Evolutionary conservation across 805 yeast species (phyloP), one percentile per base, ranked within the genome.

Genomic region (Suhomyces canberraensis): DNA sequence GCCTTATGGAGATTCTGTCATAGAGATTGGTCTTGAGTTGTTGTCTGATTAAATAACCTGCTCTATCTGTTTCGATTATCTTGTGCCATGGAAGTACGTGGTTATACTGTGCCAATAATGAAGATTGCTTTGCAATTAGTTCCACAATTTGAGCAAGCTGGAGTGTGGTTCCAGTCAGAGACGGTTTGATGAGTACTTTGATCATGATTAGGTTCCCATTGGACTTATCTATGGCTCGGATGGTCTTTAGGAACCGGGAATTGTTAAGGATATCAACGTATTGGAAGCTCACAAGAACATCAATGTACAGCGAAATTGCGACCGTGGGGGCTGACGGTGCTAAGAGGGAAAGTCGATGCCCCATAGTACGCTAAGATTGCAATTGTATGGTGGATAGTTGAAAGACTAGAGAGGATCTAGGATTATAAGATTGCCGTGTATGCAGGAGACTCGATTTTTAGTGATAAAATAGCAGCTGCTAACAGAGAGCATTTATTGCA

Each of bases 291-390:
- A 79, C 79, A 8, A 91, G 68, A 29, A 85, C 87, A 51, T 89
- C 89, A 19, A 91, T 76, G 48, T 90, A 91, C 1, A 97, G 90
- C 16, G 91, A 88, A 2, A 89, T 73, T 5, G 95, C 96, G 50
- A 91, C 86, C 1, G 96, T 86, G 3, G 95, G 89, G 1, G 95
- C 88, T 3, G 95, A 80, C 9, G 96, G 96, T 8, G 96, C 86
- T 56, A 88, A 64, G 22, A 86, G 68, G 1, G 97, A 90, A 42
- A 91, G 65, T 54, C 84, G 85, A 11, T 86, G 87, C 11, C 96
- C 97, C 97, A 90, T 89, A 2, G 21, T 11, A 16, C 14, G 21
- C n/a, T n/a, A n/a, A n/a, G n/a, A n/a, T n/a, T n/a, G n/a, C n/a
- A n/a, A n/a, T n/a, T n/a, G n/a, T 20, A 9, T 20, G 22, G 22